A percentile compares a stretch with the other conserved stretches of the same genome.
phyloP scores from a whole-genome alignment of 176 grass and related monocot species.

The Phragmites australis region DNA sequence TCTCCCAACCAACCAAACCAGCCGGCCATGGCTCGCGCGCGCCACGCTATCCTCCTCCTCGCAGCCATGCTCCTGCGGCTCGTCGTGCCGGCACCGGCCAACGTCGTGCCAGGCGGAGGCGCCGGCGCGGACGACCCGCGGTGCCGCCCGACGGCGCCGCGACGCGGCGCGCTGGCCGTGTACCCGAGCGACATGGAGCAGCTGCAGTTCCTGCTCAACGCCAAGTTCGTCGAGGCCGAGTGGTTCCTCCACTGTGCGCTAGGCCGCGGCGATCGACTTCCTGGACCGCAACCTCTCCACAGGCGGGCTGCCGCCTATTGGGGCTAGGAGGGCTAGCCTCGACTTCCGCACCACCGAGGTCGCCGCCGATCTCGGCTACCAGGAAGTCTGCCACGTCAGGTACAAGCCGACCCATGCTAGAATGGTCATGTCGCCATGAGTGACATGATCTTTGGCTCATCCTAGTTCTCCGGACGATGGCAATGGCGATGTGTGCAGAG shows the following conservation, averaged over 20 bases:
- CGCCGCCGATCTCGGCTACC: constrained; percentile 79
- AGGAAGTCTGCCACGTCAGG: constrained; percentile 74
- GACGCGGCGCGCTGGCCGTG: constrained; percentile 33
- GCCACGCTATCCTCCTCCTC: neutral
- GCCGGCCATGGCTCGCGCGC: constrained; percentile 35
- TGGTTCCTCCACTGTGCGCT: constrained; percentile 76
- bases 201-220: constrained; percentile 76
- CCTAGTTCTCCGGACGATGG: too few species aligned
- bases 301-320: constrained; percentile 48
- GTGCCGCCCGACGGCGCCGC: constrained; percentile 41
- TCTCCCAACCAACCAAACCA: neutral
- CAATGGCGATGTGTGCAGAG: constrained; percentile 29
- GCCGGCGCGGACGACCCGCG: constrained; percentile 18
- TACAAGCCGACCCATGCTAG: neutral
- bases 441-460: too few species aligned
- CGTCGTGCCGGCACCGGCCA: neutral
- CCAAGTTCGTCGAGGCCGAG: constrained; percentile 80
- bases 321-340: constrained; percentile 49
- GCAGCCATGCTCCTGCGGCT: neutral
- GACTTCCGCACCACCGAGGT: constrained; percentile 55
- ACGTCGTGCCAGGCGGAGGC: constrained; percentile 16
- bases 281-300: constrained; percentile 48
- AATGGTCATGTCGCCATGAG: too few species aligned
- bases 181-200: constrained; percentile 66
- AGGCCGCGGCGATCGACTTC: constrained; percentile 57